Percentiles rank a stretch among this genome's conserved stretches.
phyloP scores from a whole-genome alignment of 2,329 filamentous ascomycete species.

The Daldinia sp. region DNA sequence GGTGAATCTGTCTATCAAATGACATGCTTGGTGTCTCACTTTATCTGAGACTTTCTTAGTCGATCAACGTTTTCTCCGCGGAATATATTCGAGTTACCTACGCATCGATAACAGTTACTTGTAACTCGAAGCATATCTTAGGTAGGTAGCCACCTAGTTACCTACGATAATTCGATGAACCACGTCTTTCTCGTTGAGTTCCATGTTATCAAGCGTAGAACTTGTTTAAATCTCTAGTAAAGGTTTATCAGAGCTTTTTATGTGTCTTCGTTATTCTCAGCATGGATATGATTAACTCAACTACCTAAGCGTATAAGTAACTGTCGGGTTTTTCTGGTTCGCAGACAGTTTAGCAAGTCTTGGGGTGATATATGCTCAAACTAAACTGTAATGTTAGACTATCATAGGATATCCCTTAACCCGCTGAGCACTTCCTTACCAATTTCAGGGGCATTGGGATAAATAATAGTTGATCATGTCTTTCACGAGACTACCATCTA shows the following conservation, averaged over 20 bases:
- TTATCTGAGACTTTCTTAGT: not conserved
- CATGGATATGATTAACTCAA: not conserved
- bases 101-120: not conserved
- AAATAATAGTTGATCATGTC: not conserved
- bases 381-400: slow-evolving; percentile 9
- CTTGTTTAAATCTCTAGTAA: too few species aligned
- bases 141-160: not conserved
- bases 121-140: not conserved
- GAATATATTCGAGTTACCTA: not conserved
- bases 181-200: too few species aligned
- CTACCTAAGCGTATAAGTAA: not conserved
- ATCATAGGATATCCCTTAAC: slow-evolving; percentile 20
- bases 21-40: not conserved
- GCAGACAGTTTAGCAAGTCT: not conserved
- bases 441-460: not conserved
- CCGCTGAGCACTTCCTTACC: slow-evolving; percentile 8
- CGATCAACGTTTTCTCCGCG: not conserved
- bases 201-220: too few species aligned
- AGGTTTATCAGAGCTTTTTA: too few species aligned
- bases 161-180: not conserved
- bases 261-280: not conserved
- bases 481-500: not conserved
- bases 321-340: not conserved
- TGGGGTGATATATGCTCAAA: slow-evolving; percentile 16
- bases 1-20: not conserved